These are phyloP conservation scores for Microsporum canis DNA, from an alignment of 2,329 filamentous ascomycete species.

Conservation along the genomic window DNA sequence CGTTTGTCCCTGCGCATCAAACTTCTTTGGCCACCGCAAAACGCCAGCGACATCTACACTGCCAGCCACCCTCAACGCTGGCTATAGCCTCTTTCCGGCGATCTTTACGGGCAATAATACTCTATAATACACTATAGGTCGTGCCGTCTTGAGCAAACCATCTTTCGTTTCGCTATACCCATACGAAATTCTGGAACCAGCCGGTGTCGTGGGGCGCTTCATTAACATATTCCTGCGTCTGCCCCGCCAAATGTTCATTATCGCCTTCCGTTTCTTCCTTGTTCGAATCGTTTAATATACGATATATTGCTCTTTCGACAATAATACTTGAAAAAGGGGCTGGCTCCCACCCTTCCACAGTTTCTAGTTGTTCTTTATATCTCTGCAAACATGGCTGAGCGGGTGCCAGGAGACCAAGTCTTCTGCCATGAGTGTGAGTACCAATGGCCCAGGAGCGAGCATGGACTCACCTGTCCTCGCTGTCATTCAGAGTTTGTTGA, in stretches of 20 bases:
- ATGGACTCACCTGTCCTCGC: conserved; percentile 60
- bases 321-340: background rate
- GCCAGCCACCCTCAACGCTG: background rate
- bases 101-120: background rate
- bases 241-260: background rate
- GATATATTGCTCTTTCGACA: background rate
- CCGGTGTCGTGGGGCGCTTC: background rate
- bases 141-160: background rate
- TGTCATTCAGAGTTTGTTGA: conserved; percentile 73
- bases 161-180: background rate
- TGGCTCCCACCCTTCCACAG: background rate
- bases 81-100: background rate
- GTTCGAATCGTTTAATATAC: background rate
- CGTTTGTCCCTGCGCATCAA: background rate
- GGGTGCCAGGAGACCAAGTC: conserved; percentile 39
- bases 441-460: conserved; percentile 68
- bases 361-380: background rate
- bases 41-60: background rate
- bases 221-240: background rate
- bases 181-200: background rate
- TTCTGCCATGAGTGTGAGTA: conserved; percentile 72
- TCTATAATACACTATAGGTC: too few species aligned
- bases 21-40: background rate
- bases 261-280: background rate
- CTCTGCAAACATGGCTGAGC: background rate